Evolutionary conservation across 108 stramenopile species (phyloP).

Genomic region (Stephanodiscus minutulus): DNA sequence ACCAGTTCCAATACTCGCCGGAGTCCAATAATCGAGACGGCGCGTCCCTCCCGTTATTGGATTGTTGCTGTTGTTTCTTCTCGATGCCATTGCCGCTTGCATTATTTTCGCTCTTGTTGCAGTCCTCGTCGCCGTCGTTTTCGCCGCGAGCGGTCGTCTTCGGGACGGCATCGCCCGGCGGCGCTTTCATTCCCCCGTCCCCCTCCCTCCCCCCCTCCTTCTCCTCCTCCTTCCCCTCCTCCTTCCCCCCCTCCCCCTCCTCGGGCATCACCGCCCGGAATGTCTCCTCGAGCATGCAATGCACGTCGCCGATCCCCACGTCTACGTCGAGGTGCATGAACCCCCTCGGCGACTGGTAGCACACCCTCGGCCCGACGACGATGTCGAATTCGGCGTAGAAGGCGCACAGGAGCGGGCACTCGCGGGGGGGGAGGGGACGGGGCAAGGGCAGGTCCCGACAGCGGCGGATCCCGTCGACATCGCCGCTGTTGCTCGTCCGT

Average conservation of each 20-base stretch:
- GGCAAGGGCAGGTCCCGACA: constrained; percentile 33
- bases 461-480: constrained; percentile 14
- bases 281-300: constrained; percentile 59
- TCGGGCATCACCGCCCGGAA: constrained; percentile 42
- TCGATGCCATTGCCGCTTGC: neutral
- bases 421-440: constrained; percentile 49
- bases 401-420: constrained; percentile 76
- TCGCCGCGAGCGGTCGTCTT: neutral
- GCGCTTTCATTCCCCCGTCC: neutral
- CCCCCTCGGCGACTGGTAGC: constrained; percentile 63
- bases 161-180: neutral
- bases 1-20: constrained; percentile 30
- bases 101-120: neutral
- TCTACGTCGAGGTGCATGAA: constrained; percentile 79
- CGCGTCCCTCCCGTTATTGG: neutral
- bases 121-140: neutral
- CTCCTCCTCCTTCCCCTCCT: neutral
- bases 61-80: neutral
- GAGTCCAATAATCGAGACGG: neutral
- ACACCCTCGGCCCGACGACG: constrained; percentile 73
- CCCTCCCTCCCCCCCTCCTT: constrained; percentile 3
- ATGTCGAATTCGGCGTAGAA: constrained; percentile 92
- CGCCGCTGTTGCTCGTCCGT: neutral
- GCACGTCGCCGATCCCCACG: constrained; percentile 53
- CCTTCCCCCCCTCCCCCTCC: neutral